Conservation (phyloP, 1,284 basidiomycete species). For the Quambalaria eucalypti region DNA sequence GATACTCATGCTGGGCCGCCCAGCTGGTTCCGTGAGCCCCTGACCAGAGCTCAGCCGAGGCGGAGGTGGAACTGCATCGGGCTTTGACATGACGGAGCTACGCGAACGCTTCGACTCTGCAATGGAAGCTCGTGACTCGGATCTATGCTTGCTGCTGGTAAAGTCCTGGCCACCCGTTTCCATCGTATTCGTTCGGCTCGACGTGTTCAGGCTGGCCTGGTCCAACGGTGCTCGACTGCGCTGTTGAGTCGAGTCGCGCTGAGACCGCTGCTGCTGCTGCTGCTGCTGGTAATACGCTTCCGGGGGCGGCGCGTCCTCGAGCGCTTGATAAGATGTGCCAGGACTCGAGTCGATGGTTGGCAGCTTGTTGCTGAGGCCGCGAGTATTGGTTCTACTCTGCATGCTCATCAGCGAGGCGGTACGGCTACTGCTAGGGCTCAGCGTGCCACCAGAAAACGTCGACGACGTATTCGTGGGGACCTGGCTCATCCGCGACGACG, state of each 20-base stretch:
- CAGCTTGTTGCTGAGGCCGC: background rate
- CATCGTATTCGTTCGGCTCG: no score
- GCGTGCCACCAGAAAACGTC: background rate
- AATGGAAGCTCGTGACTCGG: background rate
- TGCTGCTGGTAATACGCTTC: background rate
- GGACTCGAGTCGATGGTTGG: background rate
- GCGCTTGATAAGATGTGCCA: background rate
- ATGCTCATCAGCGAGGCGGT: background rate
- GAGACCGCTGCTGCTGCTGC: background rate
- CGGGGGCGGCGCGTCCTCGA: background rate
- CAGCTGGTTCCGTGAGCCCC: no score
- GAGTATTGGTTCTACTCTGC: background rate
- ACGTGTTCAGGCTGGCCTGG: no score
- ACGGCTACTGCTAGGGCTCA: background rate
- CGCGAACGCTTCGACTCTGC: background rate
- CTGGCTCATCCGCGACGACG: background rate
- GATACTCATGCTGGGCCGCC: no score
- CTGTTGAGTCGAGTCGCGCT: background rate
- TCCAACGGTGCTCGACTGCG: no score
- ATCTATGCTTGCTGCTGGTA: background rate
- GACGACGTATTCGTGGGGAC: background rate
- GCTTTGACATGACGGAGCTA: background rate
- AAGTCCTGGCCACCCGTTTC: no score
- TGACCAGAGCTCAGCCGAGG: no score
- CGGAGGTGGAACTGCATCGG: no score